A percentile compares a stretch with the other conserved stretches of the same genome.
Evolutionary conservation across 2,329 filamentous ascomycete species (phyloP).

Genomic region (Didymella pomorum): DNA sequence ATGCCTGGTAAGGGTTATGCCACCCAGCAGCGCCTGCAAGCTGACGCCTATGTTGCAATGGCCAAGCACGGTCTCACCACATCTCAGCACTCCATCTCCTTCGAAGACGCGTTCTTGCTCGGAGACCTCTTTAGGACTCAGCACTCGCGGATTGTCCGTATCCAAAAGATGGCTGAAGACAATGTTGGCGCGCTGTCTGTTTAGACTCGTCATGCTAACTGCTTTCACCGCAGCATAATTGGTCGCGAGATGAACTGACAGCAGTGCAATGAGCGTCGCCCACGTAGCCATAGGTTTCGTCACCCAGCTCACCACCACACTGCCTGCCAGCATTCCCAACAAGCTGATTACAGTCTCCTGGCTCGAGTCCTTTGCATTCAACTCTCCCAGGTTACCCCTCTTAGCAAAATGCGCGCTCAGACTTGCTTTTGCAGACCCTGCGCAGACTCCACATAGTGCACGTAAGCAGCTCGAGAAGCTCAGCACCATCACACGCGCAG

Average conservation of each 20-base stretch:
- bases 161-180: conserved; percentile 65
- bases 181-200: conserved; percentile 84
- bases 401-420: conserved; percentile 91
- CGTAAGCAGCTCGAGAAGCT: conserved; percentile 68
- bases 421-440: conserved; percentile 87
- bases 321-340: conserved; percentile 85
- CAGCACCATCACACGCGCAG: conserved; percentile 64
- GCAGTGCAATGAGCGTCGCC: conserved; percentile 72
- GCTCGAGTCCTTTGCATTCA: conserved; percentile 94
- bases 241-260: conserved; percentile 79
- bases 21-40: conserved; percentile 48
- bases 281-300: conserved; percentile 77
- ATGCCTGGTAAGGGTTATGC: conserved; percentile 34
- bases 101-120: conserved; percentile 66
- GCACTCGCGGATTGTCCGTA: conserved; percentile 51
- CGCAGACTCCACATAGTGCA: conserved; percentile 85
- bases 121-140: conserved; percentile 72
- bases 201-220: conserved; percentile 84
- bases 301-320: conserved; percentile 78
- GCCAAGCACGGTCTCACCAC: conserved; percentile 56
- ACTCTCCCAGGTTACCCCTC: conserved; percentile 85
- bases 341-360: conserved; percentile 94
- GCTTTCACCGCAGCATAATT: conserved; percentile 87
- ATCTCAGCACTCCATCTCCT: conserved; percentile 70
- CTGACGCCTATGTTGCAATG: conserved; percentile 63